Evolutionary conservation across 805 yeast genomes (phyloP).

Genomic region (Alloascoidea africana): DNA sequence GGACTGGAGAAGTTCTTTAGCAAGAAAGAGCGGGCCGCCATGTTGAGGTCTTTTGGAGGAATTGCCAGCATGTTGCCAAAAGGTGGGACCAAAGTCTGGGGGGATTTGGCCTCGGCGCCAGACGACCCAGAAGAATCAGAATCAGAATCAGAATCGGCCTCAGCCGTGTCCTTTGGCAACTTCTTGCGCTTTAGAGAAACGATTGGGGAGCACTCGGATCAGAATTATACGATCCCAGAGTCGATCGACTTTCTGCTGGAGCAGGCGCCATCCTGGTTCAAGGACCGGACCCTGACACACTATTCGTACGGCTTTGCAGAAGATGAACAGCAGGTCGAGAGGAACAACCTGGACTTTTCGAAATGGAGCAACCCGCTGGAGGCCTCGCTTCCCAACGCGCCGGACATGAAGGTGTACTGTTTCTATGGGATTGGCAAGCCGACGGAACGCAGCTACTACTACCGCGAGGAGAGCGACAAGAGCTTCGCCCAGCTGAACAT

Average conservation of each 20-base stretch:
- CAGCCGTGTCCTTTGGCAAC: constrained; percentile 41
- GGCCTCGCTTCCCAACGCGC: constrained; percentile 84
- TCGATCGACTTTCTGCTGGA: constrained; percentile 50
- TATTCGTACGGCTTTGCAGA: constrained; percentile 71
- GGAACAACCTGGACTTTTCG: constrained; percentile 53
- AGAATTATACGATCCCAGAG: constrained; percentile 49
- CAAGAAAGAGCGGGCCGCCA: constrained; percentile 72
- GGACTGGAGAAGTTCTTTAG: constrained; percentile 92
- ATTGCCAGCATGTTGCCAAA: constrained; percentile 92
- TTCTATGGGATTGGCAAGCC: constrained; percentile 96
- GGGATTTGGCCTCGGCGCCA: constrained; percentile 49
- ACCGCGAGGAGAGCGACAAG: constrained; percentile 52
- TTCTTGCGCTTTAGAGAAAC: constrained; percentile 51
- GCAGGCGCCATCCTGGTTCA: constrained; percentile 66
- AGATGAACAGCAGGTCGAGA: constrained; percentile 38
- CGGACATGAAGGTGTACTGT: constrained; percentile 77
- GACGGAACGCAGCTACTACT: constrained; percentile 85
- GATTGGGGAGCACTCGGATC: constrained; percentile 25
- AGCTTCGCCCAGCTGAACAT: constrained; percentile 39
- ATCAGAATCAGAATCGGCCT: constrained; percentile 7
- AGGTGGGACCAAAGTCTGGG: constrained; percentile 90
- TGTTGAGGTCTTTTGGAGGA: constrained; percentile 86
- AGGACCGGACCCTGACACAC: constrained; percentile 43
- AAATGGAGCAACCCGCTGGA: constrained; percentile 96
- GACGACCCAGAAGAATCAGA: constrained; percentile 34